A percentile compares a stretch with the other conserved stretches of the same genome.
Evolutionary conservation across 495 filamentous ascomycete species (phyloP).

Genomic region (Penicillium odoratum): DNA sequence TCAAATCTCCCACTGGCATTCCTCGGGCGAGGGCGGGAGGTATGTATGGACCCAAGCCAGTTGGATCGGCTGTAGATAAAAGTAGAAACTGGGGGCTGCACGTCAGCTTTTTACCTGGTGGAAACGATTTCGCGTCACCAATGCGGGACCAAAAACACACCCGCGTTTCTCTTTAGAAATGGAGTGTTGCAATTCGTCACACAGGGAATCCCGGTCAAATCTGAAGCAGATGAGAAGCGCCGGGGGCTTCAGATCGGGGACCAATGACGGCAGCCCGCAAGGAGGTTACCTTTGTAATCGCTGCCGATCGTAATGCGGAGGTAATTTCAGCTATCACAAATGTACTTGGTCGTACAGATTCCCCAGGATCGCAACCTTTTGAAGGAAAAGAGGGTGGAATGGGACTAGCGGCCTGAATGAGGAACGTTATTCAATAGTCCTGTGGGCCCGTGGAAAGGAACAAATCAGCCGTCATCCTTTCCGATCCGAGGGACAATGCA

Average conservation of each 20-base stretch:
- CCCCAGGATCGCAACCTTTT: neutral
- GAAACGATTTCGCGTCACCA: slow-evolving; percentile 22
- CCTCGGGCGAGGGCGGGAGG: slow-evolving; percentile 4
- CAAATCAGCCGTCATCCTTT: slow-evolving; percentile 21
- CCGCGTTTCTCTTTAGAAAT: slow-evolving; percentile 12
- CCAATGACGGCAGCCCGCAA: slow-evolving; percentile 23
- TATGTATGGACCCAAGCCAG: slow-evolving; percentile 6
- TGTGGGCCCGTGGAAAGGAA: slow-evolving; percentile 14
- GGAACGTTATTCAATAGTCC: slow-evolving; percentile 13
- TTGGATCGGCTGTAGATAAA: neutral
- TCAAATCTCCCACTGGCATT: slow-evolving; percentile 23
- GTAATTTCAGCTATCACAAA: slow-evolving; percentile 3
- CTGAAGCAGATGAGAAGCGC: slow-evolving; percentile 35
- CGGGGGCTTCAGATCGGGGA: slow-evolving; percentile 27
- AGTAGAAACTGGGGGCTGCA: slow-evolving; percentile 7
- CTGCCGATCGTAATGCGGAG: slow-evolving; percentile 19
- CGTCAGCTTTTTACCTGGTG: slow-evolving; percentile 17
- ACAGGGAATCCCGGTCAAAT: slow-evolving; percentile 18
- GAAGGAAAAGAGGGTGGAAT: slow-evolving; percentile 3
- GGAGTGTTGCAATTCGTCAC: slow-evolving; percentile 27
- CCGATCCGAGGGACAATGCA: slow-evolving; percentile 18
- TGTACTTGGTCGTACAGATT: slow-evolving; percentile 4
- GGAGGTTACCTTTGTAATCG: slow-evolving; percentile 20
- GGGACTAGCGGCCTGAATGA: slow-evolving; percentile 8
- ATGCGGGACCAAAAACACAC: slow-evolving; percentile 14